phyloP scores from a whole-genome alignment of 139 green algal genomes.

The Chlorella sp. region DNA sequence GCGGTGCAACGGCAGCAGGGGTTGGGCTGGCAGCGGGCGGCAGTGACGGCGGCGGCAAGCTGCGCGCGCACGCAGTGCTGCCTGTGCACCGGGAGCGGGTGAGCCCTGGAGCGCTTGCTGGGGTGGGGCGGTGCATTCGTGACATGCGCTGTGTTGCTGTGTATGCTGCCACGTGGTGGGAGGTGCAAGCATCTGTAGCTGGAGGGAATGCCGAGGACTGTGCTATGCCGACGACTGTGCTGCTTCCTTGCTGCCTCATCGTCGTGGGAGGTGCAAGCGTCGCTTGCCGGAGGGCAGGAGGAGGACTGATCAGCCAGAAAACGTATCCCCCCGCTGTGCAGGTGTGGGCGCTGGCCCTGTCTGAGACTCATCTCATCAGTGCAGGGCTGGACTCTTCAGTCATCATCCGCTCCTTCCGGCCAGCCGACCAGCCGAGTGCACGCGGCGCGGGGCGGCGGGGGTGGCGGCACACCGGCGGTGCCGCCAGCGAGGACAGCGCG shows the following conservation, averaged over 20 bases:
- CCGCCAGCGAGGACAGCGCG: background rate
- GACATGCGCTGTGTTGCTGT: background rate
- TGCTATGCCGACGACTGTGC: background rate
- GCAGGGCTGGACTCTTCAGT: background rate
- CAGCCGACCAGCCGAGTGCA: background rate
- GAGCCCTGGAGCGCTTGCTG: background rate
- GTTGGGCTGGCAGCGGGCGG: background rate
- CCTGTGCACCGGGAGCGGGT: constrained; percentile 24
- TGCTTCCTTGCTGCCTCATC: background rate
- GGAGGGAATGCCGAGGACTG: too few relatives aligned
- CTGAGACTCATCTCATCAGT: background rate
- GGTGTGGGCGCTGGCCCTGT: constrained; percentile 27
- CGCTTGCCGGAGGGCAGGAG: background rate
- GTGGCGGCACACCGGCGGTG: background rate
- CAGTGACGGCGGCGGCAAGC: background rate
- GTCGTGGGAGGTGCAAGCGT: background rate
- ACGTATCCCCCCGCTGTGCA: background rate
- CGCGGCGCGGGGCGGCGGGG: background rate
- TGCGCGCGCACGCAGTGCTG: background rate
- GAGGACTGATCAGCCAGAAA: background rate
- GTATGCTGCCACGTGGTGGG: background rate
- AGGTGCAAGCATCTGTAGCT: background rate
- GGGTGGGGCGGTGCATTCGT: background rate
- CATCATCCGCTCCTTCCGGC: constrained; percentile 2
- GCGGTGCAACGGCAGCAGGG: too few relatives aligned